phyloP scores from a whole-genome alignment of 768 basidiomycete species.

The Lentinula sp. region DNA sequence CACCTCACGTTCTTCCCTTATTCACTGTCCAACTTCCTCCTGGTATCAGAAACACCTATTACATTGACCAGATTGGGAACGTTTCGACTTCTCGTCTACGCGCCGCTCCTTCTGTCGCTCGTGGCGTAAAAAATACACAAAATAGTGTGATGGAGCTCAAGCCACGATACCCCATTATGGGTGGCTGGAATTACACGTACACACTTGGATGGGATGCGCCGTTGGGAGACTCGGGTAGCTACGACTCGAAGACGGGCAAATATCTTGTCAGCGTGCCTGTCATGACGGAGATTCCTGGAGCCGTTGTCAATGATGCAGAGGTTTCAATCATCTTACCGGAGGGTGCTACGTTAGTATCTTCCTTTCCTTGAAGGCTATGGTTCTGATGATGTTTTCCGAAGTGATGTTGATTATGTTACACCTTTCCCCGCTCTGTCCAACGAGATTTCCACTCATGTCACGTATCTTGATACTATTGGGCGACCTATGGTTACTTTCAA shows the following conservation, averaged over 20 bases:
- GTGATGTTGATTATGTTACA: constrained; percentile 67
- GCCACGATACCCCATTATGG: constrained; percentile 89
- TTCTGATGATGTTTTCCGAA: constrained; percentile 21
- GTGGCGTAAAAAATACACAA: constrained; percentile 34
- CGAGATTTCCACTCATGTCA: constrained; percentile 60
- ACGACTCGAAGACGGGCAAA: constrained; percentile 53
- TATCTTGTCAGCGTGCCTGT: constrained; percentile 82
- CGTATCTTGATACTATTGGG: constrained; percentile 90
- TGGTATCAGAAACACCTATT: constrained; percentile 79
- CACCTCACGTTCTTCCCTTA: constrained; percentile 65
- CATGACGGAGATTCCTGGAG: constrained; percentile 72
- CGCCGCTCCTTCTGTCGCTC: constrained; percentile 54
- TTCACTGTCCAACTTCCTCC: constrained; percentile 79
- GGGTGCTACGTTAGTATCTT: constrained; percentile 77
- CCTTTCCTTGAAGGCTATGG: background rate
- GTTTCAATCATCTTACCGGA: constrained; percentile 84
- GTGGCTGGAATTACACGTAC: constrained; percentile 97
- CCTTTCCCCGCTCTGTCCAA: constrained; percentile 75
- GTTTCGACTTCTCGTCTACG: constrained; percentile 92
- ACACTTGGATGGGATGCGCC: constrained; percentile 93
- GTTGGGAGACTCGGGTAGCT: constrained; percentile 64
- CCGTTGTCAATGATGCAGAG: constrained; percentile 77
- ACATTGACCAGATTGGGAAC: constrained; percentile 89
- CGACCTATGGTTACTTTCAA: constrained; percentile 71
- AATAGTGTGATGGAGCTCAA: constrained; percentile 73